These are phyloP conservation scores for Polysphondylium violaceum DNA, from an alignment of 78 protist genomes.

Conservation along the genomic window DNA sequence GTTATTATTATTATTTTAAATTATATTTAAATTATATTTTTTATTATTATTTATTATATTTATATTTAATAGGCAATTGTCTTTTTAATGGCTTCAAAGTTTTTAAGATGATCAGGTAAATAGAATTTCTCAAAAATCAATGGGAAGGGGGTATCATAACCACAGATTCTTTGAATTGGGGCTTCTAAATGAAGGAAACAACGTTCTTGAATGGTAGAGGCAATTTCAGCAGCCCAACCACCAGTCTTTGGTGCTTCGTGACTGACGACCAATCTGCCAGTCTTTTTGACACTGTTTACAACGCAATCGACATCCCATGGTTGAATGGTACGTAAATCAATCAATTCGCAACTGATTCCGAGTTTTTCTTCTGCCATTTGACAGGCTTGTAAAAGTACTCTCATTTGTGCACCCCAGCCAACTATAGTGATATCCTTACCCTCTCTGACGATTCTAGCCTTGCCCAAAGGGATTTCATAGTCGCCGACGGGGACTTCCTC, in stretches of 20 bases:
- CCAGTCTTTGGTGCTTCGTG: constrained; percentile 98
- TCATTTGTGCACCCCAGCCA: constrained; percentile 93
- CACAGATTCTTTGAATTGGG: constrained; percentile 95
- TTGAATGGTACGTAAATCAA: constrained; percentile 90
- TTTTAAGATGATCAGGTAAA: constrained; percentile 93
- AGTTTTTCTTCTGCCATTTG: constrained; percentile 85
- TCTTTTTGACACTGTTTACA: constrained; percentile 87
- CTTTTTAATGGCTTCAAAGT: constrained; percentile 91
- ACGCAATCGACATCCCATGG: constrained; percentile 95
- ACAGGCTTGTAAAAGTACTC: constrained; percentile 81
- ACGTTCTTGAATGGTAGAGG: constrained; percentile 90
- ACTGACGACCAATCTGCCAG: constrained; percentile 89
- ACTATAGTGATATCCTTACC: constrained; percentile 92
- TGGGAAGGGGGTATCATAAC: constrained; percentile 98
- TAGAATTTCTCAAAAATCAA: constrained; percentile 92
- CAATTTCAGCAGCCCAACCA: constrained; percentile 97
- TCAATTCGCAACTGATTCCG: constrained; percentile 88
- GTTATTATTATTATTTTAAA: neutral
- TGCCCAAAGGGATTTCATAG: constrained; percentile 89
- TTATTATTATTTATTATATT: neutral
- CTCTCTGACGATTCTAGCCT: constrained; percentile 88
- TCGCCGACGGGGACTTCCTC: constrained; percentile 92
- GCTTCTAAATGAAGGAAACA: constrained; percentile 96
- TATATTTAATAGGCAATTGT: constrained; percentile 70
- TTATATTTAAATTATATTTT: neutral